A percentile compares a stretch with the other conserved stretches of the same genome.
These are phyloP conservation scores for Podospora bellae-mahoneyi DNA, from an alignment of 495 filamentous ascomycete genomes.

Conservation along the genomic window DNA sequence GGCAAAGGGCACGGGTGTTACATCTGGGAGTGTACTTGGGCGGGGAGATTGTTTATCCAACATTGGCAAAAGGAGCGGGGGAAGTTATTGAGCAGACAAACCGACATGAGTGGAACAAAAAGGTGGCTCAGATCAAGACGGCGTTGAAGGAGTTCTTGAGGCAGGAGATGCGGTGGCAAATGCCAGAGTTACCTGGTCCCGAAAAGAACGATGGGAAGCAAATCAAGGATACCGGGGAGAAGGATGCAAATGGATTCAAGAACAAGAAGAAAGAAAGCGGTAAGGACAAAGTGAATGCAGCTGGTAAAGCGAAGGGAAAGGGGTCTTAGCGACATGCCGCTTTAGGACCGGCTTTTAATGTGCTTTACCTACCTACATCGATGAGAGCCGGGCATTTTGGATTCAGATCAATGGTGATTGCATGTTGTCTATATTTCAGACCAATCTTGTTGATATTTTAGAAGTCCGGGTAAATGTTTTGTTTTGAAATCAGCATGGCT, in stretches of 20 bases:
- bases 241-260: background rate
- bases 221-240: background rate
- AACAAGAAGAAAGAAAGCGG: background rate
- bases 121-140: slow-evolving; percentile 24
- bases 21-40: slow-evolving; percentile 24
- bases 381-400: too few relatives aligned
- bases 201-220: background rate
- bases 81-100: background rate
- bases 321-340: background rate
- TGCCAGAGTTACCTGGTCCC: slow-evolving; percentile 21
- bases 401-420: too few relatives aligned
- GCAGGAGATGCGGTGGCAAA: slow-evolving; percentile 26
- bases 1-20: slow-evolving; percentile 23
- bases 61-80: background rate
- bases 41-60: slow-evolving; percentile 13
- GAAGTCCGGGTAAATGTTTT: too few relatives aligned
- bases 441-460: too few relatives aligned
- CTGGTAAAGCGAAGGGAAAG: background rate
- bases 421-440: too few relatives aligned
- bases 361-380: too few relatives aligned
- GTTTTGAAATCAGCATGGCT: too few relatives aligned
- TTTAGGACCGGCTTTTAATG: too few relatives aligned
- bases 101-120: slow-evolving; percentile 19
- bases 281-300: background rate
- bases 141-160: slow-evolving; percentile 26